Evolutionary conservation across 306 rosid species (phyloP).

Genomic region (Prunus kanzakura): DNA sequence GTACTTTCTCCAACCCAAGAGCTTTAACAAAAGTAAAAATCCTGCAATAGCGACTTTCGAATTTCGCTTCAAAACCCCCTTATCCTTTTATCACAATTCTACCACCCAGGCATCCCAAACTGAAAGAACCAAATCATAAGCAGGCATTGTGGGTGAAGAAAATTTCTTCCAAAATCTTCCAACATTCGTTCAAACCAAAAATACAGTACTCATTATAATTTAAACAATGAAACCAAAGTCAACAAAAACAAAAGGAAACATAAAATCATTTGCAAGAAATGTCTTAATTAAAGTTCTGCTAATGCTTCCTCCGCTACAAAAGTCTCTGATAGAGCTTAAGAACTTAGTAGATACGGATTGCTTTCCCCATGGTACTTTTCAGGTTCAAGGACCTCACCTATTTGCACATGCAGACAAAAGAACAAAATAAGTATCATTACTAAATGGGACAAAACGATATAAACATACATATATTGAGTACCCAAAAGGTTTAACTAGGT

Average conservation of each 20-base stretch:
- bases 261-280: not conserved
- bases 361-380: constrained; percentile 71
- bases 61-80: not conserved
- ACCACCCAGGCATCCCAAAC: no score
- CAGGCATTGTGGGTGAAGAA: not conserved
- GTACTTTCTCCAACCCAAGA: no score
- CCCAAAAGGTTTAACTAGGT: not conserved
- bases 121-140: not conserved
- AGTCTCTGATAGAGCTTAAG: not conserved
- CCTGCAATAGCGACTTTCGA: not conserved
- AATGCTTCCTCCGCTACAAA: not conserved
- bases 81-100: not conserved
- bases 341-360: constrained; percentile 49
- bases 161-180: not conserved
- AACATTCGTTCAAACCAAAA: not conserved
- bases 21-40: no score
- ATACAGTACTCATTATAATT: not conserved
- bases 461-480: not conserved
- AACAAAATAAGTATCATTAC: not conserved
- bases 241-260: constrained; percentile 4
- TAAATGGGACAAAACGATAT: not conserved
- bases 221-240: constrained; percentile 7
- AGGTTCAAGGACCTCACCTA: constrained; percentile 67
- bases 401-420: constrained; percentile 9
- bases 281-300: not conserved